These are phyloP conservation scores for Metschnikowia peoriensis DNA, from an alignment of 805 yeast genomes.

Conservation along the genomic window DNA sequence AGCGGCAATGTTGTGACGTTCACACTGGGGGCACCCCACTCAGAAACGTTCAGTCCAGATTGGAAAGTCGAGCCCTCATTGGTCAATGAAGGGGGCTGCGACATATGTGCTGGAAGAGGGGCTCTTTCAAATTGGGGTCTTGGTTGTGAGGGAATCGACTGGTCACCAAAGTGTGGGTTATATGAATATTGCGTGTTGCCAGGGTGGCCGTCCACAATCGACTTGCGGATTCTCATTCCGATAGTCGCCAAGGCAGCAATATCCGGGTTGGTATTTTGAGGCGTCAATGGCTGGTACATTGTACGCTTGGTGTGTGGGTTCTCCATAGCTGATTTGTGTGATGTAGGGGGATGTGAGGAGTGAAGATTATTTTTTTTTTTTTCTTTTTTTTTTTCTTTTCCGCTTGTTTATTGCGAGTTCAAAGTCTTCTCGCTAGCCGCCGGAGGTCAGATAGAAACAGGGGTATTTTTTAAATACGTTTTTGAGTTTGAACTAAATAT, in stretches of 20 bases:
- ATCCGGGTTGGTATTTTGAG: constrained; percentile 26
- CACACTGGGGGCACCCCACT: constrained; percentile 30
- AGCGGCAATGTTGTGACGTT: constrained; percentile 8
- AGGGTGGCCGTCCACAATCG: constrained; percentile 60
- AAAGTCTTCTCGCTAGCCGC: neutral
- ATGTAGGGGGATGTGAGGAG: neutral
- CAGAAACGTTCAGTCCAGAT: constrained; percentile 39
- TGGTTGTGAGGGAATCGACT: neutral
- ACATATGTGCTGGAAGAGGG: constrained; percentile 41
- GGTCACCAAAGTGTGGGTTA: neutral
- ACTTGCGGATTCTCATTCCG: constrained; percentile 72
- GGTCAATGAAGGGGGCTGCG: constrained; percentile 45
- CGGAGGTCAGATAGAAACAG: neutral
- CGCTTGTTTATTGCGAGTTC: neutral
- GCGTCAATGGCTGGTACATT: constrained; percentile 33
- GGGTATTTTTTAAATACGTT: neutral
- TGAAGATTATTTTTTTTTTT: too few species aligned
- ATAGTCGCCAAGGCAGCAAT: constrained; percentile 48
- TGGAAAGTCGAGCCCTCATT: constrained; percentile 44
- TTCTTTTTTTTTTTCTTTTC: too few species aligned
- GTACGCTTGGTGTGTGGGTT: constrained; percentile 25
- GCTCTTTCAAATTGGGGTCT: constrained; percentile 24
- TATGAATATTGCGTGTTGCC: constrained; percentile 16
- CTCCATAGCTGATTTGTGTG: constrained; percentile 8
- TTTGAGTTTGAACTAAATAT: neutral